Evolutionary conservation across 495 filamentous ascomycete genomes (phyloP).

Genomic region (Elaphomyces granulatus): DNA sequence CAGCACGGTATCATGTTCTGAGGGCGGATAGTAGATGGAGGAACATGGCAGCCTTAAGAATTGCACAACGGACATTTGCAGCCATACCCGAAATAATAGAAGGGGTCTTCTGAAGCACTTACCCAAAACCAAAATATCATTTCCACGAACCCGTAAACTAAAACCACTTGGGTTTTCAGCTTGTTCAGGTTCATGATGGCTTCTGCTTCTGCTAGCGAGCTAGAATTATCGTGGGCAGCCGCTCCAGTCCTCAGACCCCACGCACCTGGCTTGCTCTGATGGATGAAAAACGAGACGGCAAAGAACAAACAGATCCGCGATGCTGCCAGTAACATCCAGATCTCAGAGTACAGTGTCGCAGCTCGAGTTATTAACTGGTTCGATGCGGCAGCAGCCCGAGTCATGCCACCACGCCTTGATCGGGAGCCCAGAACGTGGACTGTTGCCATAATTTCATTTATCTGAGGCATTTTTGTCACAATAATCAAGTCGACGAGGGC

Average conservation of each 20-base stretch:
- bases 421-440: constrained; percentile 10
- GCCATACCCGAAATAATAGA: constrained; percentile 13
- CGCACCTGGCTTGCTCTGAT: constrained; percentile 36
- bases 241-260: constrained; percentile 13
- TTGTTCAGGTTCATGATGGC: constrained; percentile 32
- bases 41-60: no score
- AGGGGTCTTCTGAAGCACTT: constrained; percentile 10
- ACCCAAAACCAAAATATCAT: constrained; percentile 83
- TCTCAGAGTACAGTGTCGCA: constrained; percentile 47
- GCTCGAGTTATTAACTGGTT: constrained; percentile 18
- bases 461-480: constrained; percentile 36
- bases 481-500: constrained; percentile 63
- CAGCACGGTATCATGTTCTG: no score
- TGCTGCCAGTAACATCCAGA: constrained; percentile 61
- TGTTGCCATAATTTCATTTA: constrained; percentile 26
- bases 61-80: constrained; percentile 3
- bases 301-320: constrained; percentile 54
- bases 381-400: constrained; percentile 5
- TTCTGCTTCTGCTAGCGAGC: constrained; percentile 20
- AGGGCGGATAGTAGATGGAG: neutral
- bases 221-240: constrained; percentile 10
- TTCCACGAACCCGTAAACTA: constrained; percentile 74
- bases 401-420: constrained; percentile 5
- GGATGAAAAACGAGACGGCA: constrained; percentile 51
- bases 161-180: constrained; percentile 65